phyloP scores from a whole-genome alignment of 371 early-diverging fungal genomes.

The Mucor mucedo region DNA sequence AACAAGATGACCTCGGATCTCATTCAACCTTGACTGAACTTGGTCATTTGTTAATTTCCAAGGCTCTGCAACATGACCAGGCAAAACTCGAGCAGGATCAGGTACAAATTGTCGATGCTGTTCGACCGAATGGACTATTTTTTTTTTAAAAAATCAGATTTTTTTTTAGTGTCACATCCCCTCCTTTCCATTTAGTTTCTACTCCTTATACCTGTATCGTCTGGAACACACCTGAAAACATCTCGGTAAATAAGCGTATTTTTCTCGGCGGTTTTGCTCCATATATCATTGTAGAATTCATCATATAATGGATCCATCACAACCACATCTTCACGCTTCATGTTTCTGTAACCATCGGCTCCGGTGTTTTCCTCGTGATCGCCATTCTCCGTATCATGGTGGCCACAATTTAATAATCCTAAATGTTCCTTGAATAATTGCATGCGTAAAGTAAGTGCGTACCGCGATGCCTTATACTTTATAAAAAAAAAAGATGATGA shows the following conservation, averaged over 20 bases:
- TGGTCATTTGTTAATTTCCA: constrained; percentile 37
- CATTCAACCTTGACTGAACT: constrained; percentile 40
- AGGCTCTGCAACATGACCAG: constrained; percentile 64
- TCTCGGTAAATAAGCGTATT: constrained; percentile 77
- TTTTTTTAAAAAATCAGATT: not conserved
- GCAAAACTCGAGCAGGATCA: constrained; percentile 46
- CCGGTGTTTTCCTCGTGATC: not conserved
- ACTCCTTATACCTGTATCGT: constrained; percentile 63
- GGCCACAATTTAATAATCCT: constrained; percentile 57
- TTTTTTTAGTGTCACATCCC: not conserved
- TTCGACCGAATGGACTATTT: constrained; percentile 54
- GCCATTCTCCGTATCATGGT: not conserved
- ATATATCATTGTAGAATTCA: constrained; percentile 62
- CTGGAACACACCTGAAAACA: constrained; percentile 86
- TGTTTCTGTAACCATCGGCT: constrained; percentile 17
- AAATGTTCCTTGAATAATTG: constrained; percentile 86
- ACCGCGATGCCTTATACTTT: constrained; percentile 69
- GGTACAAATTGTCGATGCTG: constrained; percentile 64
- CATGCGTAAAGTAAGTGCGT: constrained; percentile 74
- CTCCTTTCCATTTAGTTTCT: no score
- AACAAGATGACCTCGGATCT: constrained; percentile 62
- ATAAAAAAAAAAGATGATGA: not conserved
- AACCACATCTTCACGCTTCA: constrained; percentile 33
- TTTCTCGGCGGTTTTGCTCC: constrained; percentile 66
- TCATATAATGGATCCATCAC: constrained; percentile 79